Conservation (phyloP, 208 protist genomes). For the Tritrichomonas foetus region DNA sequence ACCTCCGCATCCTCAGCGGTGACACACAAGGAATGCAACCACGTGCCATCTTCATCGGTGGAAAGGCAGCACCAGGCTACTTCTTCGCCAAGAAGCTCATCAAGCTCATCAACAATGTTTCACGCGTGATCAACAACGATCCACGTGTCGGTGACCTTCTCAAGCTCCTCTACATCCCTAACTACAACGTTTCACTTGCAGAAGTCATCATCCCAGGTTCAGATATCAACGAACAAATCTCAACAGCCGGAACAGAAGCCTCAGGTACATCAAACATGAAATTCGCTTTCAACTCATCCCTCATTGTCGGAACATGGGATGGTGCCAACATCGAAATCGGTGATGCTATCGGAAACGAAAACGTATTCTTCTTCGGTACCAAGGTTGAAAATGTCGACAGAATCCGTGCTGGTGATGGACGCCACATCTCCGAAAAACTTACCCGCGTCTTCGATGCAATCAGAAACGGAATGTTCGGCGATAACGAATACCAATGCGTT, state of each 20-base stretch:
- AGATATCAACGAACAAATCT: constrained; percentile 78
- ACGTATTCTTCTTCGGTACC: constrained; percentile 71
- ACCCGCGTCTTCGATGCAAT: neutral
- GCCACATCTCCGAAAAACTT: neutral
- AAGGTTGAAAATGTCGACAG: constrained; percentile 53
- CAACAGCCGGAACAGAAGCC: constrained; percentile 72
- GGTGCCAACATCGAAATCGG: no score
- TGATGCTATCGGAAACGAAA: constrained; percentile 68
- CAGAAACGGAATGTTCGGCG: neutral
- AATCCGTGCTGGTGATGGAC: neutral
- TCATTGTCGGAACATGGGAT: constrained; percentile 75
- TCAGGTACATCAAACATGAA: no score
- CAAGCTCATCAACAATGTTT: constrained; percentile 72
- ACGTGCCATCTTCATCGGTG: constrained; percentile 63
- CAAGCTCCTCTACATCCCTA: constrained; percentile 72
- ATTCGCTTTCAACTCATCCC: no score
- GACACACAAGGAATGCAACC: constrained; percentile 14
- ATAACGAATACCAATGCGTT: neutral
- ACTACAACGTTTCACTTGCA: constrained; percentile 72
- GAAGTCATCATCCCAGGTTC: constrained; percentile 72
- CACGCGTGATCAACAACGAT: constrained; percentile 70
- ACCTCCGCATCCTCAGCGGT: constrained; percentile 59
- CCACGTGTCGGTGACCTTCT: constrained; percentile 59
- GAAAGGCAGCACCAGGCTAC: constrained; percentile 74
- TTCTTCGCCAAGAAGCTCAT: constrained; percentile 73